These are phyloP conservation scores for Phialocephala subalpina DNA, from an alignment of 2,329 filamentous ascomycete genomes.

Conservation along the genomic window DNA sequence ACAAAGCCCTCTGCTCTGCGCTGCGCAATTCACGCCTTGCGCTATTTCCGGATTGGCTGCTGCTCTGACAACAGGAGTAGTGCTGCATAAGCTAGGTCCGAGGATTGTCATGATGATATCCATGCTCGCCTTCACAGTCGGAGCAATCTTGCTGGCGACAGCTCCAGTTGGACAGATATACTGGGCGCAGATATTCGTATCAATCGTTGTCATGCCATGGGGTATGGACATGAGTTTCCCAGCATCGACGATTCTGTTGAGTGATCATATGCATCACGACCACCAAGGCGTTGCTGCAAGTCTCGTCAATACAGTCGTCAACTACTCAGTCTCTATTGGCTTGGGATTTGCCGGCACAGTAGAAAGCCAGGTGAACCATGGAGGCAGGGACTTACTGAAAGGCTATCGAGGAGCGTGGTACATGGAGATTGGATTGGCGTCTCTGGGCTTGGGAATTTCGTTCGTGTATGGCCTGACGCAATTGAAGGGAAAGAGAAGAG, in stretches of 20 bases:
- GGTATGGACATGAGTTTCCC: conserved; percentile 67
- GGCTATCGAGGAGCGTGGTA: conserved; percentile 52
- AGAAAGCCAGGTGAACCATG: conserved; percentile 39
- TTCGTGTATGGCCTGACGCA: conserved; percentile 41
- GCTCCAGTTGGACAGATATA: conserved; percentile 52
- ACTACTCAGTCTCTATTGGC: conserved; percentile 53
- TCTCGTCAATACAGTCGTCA: conserved; percentile 54
- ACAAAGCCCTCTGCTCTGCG: conserved; percentile 41
- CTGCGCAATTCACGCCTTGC: conserved; percentile 41
- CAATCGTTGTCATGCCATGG: conserved; percentile 60
- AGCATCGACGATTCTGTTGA: conserved; percentile 60
- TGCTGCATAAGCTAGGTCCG: conserved; percentile 43
- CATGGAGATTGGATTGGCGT: conserved; percentile 49
- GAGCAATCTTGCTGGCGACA: conserved; percentile 41
- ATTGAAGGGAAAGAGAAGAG: conserved; percentile 22
- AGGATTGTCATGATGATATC: conserved; percentile 47
- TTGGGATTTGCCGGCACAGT: conserved; percentile 54
- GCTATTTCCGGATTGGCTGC: conserved; percentile 44
- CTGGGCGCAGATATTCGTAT: conserved; percentile 70
- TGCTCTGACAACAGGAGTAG: conserved; percentile 45
- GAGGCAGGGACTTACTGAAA: conserved; percentile 39
- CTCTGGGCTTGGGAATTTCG: conserved; percentile 46
- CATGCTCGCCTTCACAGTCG: conserved; percentile 49
- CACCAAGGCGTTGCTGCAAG: conserved; percentile 60
- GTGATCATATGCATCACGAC: conserved; percentile 55